These are phyloP conservation scores for Pestalotiopsis fici DNA, from an alignment of 2,329 filamentous ascomycete species.

Conservation along the genomic window DNA sequence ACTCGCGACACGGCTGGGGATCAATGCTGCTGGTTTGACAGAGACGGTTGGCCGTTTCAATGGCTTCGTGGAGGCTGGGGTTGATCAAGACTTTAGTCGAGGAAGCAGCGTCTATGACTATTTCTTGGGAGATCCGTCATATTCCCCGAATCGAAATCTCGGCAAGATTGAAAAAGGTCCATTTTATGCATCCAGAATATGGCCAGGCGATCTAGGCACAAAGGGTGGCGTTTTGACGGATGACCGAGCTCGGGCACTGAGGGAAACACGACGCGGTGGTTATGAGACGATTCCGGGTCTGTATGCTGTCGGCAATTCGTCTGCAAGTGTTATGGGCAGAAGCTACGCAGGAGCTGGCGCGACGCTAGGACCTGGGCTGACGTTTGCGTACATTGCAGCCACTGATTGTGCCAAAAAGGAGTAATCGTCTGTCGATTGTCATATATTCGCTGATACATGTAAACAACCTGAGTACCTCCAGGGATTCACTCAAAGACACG, in stretches of 20 bases:
- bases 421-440: background rate
- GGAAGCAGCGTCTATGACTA: constrained; percentile 31
- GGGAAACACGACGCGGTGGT: constrained; percentile 11
- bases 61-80: constrained; percentile 23
- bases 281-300: constrained; percentile 26
- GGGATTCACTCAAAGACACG: too few species aligned
- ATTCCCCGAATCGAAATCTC: constrained; percentile 30
- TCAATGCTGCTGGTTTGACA: constrained; percentile 19
- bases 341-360: constrained; percentile 34
- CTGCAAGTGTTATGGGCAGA: constrained; percentile 33
- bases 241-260: constrained; percentile 27
- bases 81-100: constrained; percentile 33
- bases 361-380: constrained; percentile 35
- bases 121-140: constrained; percentile 31
- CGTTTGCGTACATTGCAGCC: constrained; percentile 33
- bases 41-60: constrained; percentile 30
- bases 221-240: constrained; percentile 37
- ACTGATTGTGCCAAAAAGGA: background rate
- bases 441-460: too few species aligned
- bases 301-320: constrained; percentile 34
- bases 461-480: too few species aligned
- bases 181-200: constrained; percentile 34
- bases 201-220: constrained; percentile 37
- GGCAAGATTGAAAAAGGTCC: constrained; percentile 26
- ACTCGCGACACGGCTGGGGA: constrained; percentile 24